Conservation (phyloP, 352 stramenopile species). For the Phytophthora podocarpi region DNA sequence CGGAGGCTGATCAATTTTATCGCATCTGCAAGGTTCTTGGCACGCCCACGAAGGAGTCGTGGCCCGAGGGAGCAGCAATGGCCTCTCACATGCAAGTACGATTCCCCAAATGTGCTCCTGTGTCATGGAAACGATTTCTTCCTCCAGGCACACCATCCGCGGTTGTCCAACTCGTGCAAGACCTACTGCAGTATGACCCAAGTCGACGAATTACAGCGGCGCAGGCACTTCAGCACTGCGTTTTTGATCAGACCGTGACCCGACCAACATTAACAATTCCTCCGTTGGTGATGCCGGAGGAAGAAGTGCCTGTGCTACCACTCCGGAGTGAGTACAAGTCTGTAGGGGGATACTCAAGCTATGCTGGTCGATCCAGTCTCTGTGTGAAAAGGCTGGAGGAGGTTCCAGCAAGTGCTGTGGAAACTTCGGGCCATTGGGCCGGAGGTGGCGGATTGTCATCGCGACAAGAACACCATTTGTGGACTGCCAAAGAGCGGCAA, state of each 20-base stretch:
- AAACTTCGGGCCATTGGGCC: constrained; percentile 13
- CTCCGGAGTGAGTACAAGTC: constrained; percentile 23
- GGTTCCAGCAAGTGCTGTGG: background rate
- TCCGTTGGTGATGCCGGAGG: constrained; percentile 14
- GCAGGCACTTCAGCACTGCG: constrained; percentile 94
- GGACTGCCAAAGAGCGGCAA: constrained; percentile 25
- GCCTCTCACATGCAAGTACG: constrained; percentile 92
- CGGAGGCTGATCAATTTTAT: constrained; percentile 96
- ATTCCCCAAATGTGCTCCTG: constrained; percentile 88
- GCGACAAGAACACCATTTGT: constrained; percentile 28
- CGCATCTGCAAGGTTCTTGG: constrained; percentile 95
- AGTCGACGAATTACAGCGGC: constrained; percentile 83
- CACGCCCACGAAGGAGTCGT: constrained; percentile 87
- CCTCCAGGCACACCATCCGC: constrained; percentile 68
- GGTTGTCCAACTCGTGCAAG: constrained; percentile 84
- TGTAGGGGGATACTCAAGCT: constrained; percentile 10
- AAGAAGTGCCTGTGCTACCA: constrained; percentile 24
- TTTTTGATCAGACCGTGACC: constrained; percentile 80
- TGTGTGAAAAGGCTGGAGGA: constrained; percentile 22
- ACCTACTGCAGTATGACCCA: constrained; percentile 94
- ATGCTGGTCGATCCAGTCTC: constrained; percentile 3
- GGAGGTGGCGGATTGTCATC: constrained; percentile 21
- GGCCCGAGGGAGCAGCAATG: constrained; percentile 90
- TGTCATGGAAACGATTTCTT: constrained; percentile 72
- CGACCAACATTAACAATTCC: constrained; percentile 42